Evolutionary conservation across 1,284 basidiomycete species (phyloP).

Genomic region (Ustilago cynodontis): DNA sequence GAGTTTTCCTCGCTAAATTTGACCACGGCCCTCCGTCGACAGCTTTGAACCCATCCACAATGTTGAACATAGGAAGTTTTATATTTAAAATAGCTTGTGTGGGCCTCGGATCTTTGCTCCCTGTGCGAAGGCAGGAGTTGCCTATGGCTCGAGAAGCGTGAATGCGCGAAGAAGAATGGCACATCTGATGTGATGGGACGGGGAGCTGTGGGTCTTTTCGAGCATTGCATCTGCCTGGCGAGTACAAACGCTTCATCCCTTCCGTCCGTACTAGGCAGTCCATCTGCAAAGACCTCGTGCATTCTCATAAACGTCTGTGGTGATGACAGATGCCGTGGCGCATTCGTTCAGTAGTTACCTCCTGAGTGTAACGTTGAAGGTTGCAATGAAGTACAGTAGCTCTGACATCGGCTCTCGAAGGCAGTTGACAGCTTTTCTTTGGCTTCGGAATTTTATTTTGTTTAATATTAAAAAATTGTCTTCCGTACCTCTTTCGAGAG

Average conservation of each 20-base stretch:
- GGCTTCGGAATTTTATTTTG: not conserved
- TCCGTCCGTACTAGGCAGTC: too few species aligned
- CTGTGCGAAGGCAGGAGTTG: too few species aligned
- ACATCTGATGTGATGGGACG: conserved; percentile 1
- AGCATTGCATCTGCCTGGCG: not conserved
- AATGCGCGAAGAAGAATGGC: not conserved
- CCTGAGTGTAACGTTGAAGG: not conserved
- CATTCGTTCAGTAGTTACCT: not conserved
- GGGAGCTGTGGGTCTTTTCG: not conserved
- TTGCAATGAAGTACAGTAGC: not conserved
- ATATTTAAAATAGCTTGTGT: too few species aligned
- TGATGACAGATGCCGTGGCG: not conserved
- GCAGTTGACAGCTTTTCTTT: conserved; percentile 1
- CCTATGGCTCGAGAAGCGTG: not conserved
- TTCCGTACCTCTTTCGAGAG: conserved; percentile 1
- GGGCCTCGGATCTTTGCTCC: not conserved
- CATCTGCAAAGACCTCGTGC: not conserved
- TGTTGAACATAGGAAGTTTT: too few species aligned
- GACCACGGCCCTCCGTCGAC: conserved; percentile 25
- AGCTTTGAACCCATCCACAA: not conserved
- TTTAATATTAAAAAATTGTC: not conserved
- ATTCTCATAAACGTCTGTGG: not conserved
- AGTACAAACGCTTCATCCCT: not conserved
- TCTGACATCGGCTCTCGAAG: not conserved
- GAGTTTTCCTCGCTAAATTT: conserved; percentile 1